Percentiles rank a stretch among this genome's conserved stretches.
These are phyloP conservation scores for Proteromonas lacertae DNA, from an alignment of 352 stramenopile genomes.

Conservation along the genomic window DNA sequence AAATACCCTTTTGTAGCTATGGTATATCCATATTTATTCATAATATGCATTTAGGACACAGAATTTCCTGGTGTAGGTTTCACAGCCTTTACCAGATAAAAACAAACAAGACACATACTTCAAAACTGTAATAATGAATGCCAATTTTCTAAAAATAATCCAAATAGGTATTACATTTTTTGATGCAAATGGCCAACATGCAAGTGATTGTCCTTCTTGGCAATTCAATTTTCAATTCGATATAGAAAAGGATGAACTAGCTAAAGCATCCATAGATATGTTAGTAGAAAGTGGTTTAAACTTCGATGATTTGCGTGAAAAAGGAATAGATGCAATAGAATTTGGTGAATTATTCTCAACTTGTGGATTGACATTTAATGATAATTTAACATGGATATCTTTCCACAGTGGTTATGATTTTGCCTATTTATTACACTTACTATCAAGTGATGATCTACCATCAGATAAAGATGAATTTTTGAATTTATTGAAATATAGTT, in stretches of 20 bases:
- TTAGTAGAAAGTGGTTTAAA: slow-evolving; percentile 85
- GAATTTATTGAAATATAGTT: slow-evolving; percentile 83
- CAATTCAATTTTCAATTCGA: slow-evolving; percentile 99
- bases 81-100: neutral
- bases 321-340: slow-evolving; percentile 72
- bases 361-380: slow-evolving; percentile 78
- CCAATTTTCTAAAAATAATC: slow-evolving; percentile 88
- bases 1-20: slow-evolving; percentile 90
- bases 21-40: slow-evolving; percentile 10
- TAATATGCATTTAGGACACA: slow-evolving; percentile 31
- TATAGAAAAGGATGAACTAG: slow-evolving; percentile 88
- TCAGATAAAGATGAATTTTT: slow-evolving; percentile 68
- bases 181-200: slow-evolving; percentile 68
- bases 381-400: slow-evolving; percentile 89
- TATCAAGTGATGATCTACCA: slow-evolving; percentile 48
- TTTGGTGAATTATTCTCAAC: slow-evolving; percentile 92
- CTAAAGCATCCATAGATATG: slow-evolving; percentile 92
- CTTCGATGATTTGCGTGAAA: slow-evolving; percentile 58
- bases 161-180: slow-evolving; percentile 85
- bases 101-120: neutral
- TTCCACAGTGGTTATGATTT: slow-evolving; percentile 98
- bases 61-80: slow-evolving; percentile 76
- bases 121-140: slow-evolving; percentile 44
- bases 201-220: slow-evolving; percentile 70
- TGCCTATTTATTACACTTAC: slow-evolving; percentile 83